phyloP scores from a whole-genome alignment of 257 asterid species.

The Gynochthodes officinalis region DNA sequence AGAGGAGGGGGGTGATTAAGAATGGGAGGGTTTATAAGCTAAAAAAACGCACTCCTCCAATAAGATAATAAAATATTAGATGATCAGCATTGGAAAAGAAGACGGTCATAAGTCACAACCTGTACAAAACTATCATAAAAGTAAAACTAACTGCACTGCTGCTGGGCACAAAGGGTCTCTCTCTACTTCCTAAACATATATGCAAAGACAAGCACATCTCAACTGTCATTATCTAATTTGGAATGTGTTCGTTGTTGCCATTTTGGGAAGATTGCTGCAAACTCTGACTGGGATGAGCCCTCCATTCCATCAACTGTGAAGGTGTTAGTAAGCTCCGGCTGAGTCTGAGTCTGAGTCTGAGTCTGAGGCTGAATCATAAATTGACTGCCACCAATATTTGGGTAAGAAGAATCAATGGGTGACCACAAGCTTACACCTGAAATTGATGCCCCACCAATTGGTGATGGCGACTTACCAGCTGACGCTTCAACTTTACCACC shows the following conservation, averaged over 20 bases:
- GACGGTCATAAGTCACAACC: constrained; percentile 23
- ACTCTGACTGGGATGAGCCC: constrained; percentile 29
- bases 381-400: constrained; percentile 39
- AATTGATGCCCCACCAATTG: constrained; percentile 36
- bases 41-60: not conserved
- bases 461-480: constrained; percentile 37
- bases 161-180: constrained; percentile 18
- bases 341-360: constrained; percentile 28
- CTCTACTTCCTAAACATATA: constrained; percentile 16
- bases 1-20: not conserved
- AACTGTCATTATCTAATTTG: constrained; percentile 23
- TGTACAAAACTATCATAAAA: constrained; percentile 33
- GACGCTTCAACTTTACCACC: constrained; percentile 31
- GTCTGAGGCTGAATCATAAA: constrained; percentile 32
- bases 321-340: constrained; percentile 35
- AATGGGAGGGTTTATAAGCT: not conserved
- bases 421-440: constrained; percentile 42
- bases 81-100: constrained; percentile 15
- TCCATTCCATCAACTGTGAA: constrained; percentile 42
- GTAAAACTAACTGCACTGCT: constrained; percentile 4
- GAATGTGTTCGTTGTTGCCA: constrained; percentile 40
- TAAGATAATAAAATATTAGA: not conserved
- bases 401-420: constrained; percentile 39
- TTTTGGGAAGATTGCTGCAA: constrained; percentile 48
- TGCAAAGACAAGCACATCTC: constrained; percentile 7